These are phyloP conservation scores for Pisolithus marmoratus DNA, from an alignment of 768 basidiomycete genomes.

Conservation along the genomic window DNA sequence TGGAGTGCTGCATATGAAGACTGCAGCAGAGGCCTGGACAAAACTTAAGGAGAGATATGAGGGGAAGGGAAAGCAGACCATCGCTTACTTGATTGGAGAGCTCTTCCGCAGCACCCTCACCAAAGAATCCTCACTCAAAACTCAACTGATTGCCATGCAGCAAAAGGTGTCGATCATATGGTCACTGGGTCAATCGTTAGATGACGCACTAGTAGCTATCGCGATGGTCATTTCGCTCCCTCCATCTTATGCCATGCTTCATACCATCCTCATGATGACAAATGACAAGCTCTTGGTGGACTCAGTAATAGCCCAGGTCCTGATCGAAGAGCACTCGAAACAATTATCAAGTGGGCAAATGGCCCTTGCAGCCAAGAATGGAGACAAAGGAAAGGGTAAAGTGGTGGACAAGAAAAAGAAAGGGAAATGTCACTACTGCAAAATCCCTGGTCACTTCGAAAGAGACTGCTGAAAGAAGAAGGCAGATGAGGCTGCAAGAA, in stretches of 20 bases:
- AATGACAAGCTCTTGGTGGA: not conserved
- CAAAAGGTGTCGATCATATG: constrained; percentile 8
- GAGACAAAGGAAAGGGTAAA: not conserved
- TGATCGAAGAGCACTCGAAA: not conserved
- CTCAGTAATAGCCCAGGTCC: not conserved
- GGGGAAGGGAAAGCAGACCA: constrained; percentile 17
- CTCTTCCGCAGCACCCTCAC: constrained; percentile 17
- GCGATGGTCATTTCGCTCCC: constrained; percentile 18
- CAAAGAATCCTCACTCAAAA: constrained; percentile 9
- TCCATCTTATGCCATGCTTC: constrained; percentile 11
- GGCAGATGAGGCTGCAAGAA: too few species aligned
- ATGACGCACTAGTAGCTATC: constrained; percentile 15
- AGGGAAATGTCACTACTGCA: not conserved
- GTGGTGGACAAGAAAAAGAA: not conserved
- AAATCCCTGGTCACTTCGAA: not conserved
- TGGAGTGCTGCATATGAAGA: constrained; percentile 9
- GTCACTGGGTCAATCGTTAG: constrained; percentile 10
- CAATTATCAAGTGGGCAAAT: not conserved
- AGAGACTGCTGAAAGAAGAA: not conserved
- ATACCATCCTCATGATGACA: constrained; percentile 14
- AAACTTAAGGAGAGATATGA: constrained; percentile 14
- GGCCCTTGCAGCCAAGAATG: not conserved
- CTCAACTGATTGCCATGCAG: constrained; percentile 16
- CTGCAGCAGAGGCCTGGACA: constrained; percentile 15
- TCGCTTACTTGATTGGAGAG: constrained; percentile 18